Conservation (phyloP, 1,139 yeast genomes). For the Suhomyces yuchorum region DNA sequence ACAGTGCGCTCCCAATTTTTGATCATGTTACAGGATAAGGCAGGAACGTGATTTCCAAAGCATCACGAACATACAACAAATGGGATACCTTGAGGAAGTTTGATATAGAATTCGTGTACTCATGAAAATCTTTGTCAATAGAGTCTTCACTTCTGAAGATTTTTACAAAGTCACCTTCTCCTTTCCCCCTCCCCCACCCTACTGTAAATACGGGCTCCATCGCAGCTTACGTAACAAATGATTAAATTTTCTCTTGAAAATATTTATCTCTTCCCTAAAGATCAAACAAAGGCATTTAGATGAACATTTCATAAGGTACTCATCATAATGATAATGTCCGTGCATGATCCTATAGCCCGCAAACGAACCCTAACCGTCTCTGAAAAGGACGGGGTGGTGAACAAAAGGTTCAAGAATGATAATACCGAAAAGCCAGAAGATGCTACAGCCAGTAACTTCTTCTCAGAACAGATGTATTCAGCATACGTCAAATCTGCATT, state of each 20-base stretch:
- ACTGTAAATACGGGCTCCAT: neutral
- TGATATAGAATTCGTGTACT: too few relatives aligned
- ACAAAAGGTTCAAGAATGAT: slow-evolving; percentile 14
- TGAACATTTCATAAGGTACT: slow-evolving; percentile 6
- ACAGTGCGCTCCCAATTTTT: neutral
- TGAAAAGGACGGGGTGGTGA: slow-evolving; percentile 14
- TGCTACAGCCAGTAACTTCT: slow-evolving; percentile 20
- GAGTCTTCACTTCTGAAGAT: too few relatives aligned
- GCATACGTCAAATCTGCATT: slow-evolving; percentile 69
- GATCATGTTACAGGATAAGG: neutral
- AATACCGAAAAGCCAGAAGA: slow-evolving; percentile 13
- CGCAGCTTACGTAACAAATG: slow-evolving; percentile 7
- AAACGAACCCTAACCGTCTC: slow-evolving; percentile 19
- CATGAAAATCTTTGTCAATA: too few relatives aligned
- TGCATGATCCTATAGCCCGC: slow-evolving; percentile 22
- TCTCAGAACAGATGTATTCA: slow-evolving; percentile 60
- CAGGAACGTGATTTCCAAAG: too few relatives aligned
- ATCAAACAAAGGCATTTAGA: slow-evolving; percentile 3
- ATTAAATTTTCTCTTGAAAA: slow-evolving; percentile 9
- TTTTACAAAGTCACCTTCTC: too few relatives aligned
- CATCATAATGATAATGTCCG: slow-evolving; percentile 19
- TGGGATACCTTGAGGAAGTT: too few relatives aligned
- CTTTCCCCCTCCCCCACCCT: neutral
- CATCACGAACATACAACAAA: too few relatives aligned
- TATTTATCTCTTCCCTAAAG: slow-evolving; percentile 5